Percentiles rank a stretch among this genome's conserved stretches.
phyloP scores from a whole-genome alignment of 768 basidiomycete genomes.

The Amanita subjunquillea region DNA sequence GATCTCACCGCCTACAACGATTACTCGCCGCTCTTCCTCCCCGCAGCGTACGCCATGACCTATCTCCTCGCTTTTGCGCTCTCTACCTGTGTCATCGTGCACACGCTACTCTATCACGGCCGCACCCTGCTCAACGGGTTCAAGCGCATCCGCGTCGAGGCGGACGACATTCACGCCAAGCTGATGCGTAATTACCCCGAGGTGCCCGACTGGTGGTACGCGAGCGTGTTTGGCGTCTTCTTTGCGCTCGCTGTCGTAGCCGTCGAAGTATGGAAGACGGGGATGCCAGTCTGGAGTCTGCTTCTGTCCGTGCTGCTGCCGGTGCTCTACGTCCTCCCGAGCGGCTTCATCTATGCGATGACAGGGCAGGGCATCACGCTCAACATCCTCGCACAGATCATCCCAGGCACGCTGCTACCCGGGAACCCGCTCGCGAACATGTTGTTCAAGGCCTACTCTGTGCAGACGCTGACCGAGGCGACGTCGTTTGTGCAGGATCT shows the following conservation, averaged over 20 bases:
- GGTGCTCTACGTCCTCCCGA: slow-evolving; percentile 76
- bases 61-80: slow-evolving; percentile 84
- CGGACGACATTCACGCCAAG: slow-evolving; percentile 92
- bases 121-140: slow-evolving; percentile 61
- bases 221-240: slow-evolving; percentile 50
- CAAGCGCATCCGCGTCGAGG: slow-evolving; percentile 64
- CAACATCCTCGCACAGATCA: slow-evolving; percentile 83
- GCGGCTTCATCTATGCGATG: slow-evolving; percentile 90
- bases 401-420: slow-evolving; percentile 78
- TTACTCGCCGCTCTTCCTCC: slow-evolving; percentile 89
- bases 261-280: slow-evolving; percentile 75
- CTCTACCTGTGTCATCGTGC: slow-evolving; percentile 77
- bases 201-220: slow-evolving; percentile 89
- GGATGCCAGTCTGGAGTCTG: slow-evolving; percentile 82
- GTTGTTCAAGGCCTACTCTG: slow-evolving; percentile 86
- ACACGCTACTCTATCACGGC: slow-evolving; percentile 86
- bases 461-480: slow-evolving; percentile 73
- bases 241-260: slow-evolving; percentile 65
- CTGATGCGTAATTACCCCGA: slow-evolving; percentile 91
- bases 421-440: slow-evolving; percentile 91
- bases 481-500: slow-evolving; percentile 78
- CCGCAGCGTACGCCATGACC: slow-evolving; percentile 80
- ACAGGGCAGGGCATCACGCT: slow-evolving; percentile 76
- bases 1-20: slow-evolving; percentile 65
- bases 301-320: slow-evolving; percentile 62